phyloP scores from a whole-genome alignment of 805 yeast genomes.

The Candida vartiovaarae region DNA sequence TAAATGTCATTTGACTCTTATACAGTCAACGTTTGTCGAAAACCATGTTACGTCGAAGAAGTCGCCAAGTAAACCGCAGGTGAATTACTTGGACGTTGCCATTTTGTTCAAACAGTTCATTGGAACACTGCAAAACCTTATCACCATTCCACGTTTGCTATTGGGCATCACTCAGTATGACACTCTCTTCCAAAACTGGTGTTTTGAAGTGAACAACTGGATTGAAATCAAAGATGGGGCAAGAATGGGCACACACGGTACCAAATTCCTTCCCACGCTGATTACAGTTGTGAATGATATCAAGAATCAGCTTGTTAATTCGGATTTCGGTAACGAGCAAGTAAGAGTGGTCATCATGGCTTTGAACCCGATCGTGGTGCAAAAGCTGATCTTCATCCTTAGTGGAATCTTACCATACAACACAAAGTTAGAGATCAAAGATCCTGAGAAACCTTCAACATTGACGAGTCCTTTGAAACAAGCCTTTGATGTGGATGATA shows the following conservation, averaged over 20 bases:
- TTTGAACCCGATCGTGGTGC: slow-evolving; percentile 53
- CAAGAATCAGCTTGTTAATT: slow-evolving; percentile 10
- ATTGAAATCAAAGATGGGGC: slow-evolving; percentile 37
- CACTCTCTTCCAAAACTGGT: slow-evolving; percentile 30
- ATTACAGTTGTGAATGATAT: slow-evolving; percentile 13
- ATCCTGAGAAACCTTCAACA: not conserved
- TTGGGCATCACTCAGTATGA: slow-evolving; percentile 24
- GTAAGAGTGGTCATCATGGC: slow-evolving; percentile 50
- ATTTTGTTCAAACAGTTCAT: slow-evolving; percentile 25
- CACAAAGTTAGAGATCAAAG: slow-evolving; percentile 15
- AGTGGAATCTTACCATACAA: slow-evolving; percentile 41
- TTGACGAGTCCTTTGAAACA: not conserved
- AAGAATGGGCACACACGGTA: slow-evolving; percentile 16
- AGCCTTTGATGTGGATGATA: not conserved
- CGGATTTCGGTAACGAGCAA: slow-evolving; percentile 21
- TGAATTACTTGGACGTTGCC: slow-evolving; percentile 18
- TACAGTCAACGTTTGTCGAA: slow-evolving; percentile 23
- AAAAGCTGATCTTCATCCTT: slow-evolving; percentile 46
- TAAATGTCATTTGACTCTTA: slow-evolving; percentile 23
- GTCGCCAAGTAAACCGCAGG: not conserved
- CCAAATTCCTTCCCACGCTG: slow-evolving; percentile 18
- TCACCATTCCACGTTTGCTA: slow-evolving; percentile 30
- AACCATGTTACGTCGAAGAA: slow-evolving; percentile 11
- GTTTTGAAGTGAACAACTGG: slow-evolving; percentile 33
- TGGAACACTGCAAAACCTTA: slow-evolving; percentile 24